Evolutionary conservation across 208 protist species (phyloP).

Genomic region (Leishmania tarentolae): DNA sequence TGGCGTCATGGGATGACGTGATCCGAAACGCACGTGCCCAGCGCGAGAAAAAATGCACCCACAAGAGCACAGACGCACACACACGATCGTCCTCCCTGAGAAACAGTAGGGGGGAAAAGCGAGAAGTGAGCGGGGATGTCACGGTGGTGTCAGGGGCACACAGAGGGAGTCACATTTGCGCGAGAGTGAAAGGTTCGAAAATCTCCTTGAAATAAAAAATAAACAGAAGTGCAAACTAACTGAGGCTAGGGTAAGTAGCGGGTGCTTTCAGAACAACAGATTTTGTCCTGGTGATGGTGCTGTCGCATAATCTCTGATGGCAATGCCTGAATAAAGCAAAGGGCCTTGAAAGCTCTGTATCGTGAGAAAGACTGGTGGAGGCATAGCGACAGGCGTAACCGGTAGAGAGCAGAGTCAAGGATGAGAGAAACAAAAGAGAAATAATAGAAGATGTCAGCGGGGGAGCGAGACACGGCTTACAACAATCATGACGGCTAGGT

Average conservation of each 20-base stretch:
- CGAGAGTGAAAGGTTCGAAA: not conserved
- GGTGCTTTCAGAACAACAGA: not conserved
- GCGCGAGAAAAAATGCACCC: not conserved
- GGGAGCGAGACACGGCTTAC: not conserved
- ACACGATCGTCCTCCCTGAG: not conserved
- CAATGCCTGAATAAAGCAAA: not conserved
- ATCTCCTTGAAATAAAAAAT: not conserved
- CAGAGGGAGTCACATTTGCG: not conserved
- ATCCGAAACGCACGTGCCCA: not conserved
- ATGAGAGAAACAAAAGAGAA: slow-evolving; percentile 13
- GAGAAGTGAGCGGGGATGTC: not conserved
- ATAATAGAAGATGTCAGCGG: slow-evolving; percentile 10
- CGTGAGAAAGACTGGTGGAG: not conserved
- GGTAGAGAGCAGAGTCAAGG: not conserved
- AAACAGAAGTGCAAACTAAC: not conserved
- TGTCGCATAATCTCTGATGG: not conserved
- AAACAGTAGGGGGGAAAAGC: not conserved
- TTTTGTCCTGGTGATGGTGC: not conserved
- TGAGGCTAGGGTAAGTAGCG: not conserved
- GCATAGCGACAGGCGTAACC: not conserved
- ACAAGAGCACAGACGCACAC: not conserved
- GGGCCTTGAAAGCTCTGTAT: not conserved
- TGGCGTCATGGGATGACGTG: not conserved
- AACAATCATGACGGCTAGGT: not conserved
- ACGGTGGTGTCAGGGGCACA: not conserved